phyloP scores from a whole-genome alignment of 768 basidiomycete species.

The Tulasnella calospora region DNA sequence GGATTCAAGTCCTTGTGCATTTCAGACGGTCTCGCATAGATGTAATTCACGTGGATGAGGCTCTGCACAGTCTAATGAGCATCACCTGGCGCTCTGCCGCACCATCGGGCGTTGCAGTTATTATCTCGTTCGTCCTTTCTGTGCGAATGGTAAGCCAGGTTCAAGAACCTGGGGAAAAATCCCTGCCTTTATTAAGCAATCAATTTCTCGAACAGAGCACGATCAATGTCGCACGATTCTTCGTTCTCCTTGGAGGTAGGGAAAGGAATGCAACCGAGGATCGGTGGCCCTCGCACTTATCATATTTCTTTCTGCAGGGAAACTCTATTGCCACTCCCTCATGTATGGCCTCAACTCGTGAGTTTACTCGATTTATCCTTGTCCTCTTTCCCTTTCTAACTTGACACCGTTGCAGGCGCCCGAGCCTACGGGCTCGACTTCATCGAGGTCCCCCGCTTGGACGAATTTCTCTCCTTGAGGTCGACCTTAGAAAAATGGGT shows the following conservation, averaged over 20 bases:
- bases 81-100: slow-evolving; percentile 16
- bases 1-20: neutral
- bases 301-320: neutral
- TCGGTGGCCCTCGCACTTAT: neutral
- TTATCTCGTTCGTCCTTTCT: neutral
- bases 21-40: slow-evolving; percentile 9
- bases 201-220: neutral
- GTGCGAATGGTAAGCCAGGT: neutral
- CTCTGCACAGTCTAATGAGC: neutral
- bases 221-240: neutral
- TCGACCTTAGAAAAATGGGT: neutral
- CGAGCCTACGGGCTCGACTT: slow-evolving; percentile 1
- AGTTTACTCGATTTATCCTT: neutral
- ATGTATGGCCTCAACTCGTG: slow-evolving; percentile 4
- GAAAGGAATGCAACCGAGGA: neutral
- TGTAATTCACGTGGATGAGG: neutral
- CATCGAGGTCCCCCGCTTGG: neutral
- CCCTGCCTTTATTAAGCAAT: neutral
- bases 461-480: slow-evolving; percentile 2
- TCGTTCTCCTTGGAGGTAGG: neutral
- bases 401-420: neutral
- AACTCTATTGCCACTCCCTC: slow-evolving; percentile 18
- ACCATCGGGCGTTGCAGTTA: neutral
- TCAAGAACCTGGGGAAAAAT: neutral
- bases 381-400: neutral